These are phyloP conservation scores for Alternaria atra DNA, from an alignment of 2,329 filamentous ascomycete species.

Conservation along the genomic window DNA sequence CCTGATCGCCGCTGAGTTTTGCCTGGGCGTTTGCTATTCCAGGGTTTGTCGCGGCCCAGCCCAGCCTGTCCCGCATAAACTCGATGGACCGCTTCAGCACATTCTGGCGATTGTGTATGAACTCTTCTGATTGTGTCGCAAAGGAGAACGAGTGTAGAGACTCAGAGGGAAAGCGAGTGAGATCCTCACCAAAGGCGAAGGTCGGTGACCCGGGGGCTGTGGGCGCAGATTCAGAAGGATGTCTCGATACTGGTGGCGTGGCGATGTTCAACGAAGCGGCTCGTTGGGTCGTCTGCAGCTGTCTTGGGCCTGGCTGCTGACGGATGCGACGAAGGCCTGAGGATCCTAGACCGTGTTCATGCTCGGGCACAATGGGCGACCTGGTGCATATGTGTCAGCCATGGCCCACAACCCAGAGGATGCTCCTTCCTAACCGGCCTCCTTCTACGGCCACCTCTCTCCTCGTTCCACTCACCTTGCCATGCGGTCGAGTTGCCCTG, in stretches of 20 bases:
- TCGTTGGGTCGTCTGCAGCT: conserved; percentile 65
- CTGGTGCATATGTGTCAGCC: conserved; percentile 56
- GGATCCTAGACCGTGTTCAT: conserved; percentile 84
- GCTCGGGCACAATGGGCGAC: conserved; percentile 82
- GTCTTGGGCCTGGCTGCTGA: conserved; percentile 74
- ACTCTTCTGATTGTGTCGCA: conserved; percentile 91
- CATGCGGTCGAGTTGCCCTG: conserved; percentile 72
- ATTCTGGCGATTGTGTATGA: conserved; percentile 89
- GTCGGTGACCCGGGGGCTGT: conserved; percentile 74
- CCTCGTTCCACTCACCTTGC: conserved; percentile 69
- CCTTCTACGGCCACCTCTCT: not conserved
- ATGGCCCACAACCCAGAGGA: conserved; percentile 5
- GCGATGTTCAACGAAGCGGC: conserved; percentile 74
- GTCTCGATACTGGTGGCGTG: conserved; percentile 65
- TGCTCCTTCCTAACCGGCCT: conserved; percentile 12
- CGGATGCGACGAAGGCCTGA: conserved; percentile 93
- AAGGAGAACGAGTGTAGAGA: conserved; percentile 99
- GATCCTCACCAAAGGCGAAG: conserved; percentile 80
- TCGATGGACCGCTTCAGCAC: conserved; percentile 93
- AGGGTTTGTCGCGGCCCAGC: conserved; percentile 78
- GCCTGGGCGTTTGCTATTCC: conserved; percentile 86
- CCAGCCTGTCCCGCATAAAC: conserved; percentile 93
- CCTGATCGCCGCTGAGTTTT: conserved; percentile 80
- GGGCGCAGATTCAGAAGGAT: conserved; percentile 60
- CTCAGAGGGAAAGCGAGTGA: conserved; percentile 91